phyloP scores from a whole-genome alignment of 2,329 filamentous ascomycete species.

The Exophiala alcalophila region DNA sequence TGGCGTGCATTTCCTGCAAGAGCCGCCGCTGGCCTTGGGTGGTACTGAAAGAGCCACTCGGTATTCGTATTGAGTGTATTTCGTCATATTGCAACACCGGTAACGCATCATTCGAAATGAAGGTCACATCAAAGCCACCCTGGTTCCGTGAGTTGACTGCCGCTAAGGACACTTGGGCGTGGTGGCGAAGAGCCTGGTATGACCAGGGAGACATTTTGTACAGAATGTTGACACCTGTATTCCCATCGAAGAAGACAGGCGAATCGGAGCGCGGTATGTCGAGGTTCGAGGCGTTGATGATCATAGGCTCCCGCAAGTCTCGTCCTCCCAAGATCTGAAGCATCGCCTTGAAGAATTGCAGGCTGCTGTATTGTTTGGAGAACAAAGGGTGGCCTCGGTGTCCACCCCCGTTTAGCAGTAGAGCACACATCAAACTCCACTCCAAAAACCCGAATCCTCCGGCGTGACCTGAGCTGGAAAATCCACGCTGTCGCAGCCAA shows the following conservation, averaged over 20 bases:
- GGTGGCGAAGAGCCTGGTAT: constrained; percentile 67
- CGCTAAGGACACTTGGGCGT: constrained; percentile 70
- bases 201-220: constrained; percentile 92
- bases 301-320: constrained; percentile 68
- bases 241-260: constrained; percentile 76
- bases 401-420: constrained; percentile 75
- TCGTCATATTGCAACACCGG: constrained; percentile 56
- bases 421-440: constrained; percentile 75
- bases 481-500: constrained; percentile 86
- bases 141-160: constrained; percentile 70
- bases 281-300: constrained; percentile 44
- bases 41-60: constrained; percentile 8
- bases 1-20: constrained; percentile 56
- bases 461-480: constrained; percentile 63
- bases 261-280: constrained; percentile 43
- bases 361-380: constrained; percentile 78
- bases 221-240: constrained; percentile 72
- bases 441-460: constrained; percentile 94
- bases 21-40: constrained; percentile 18
- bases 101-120: constrained; percentile 63
- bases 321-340: constrained; percentile 80
- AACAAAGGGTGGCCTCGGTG: constrained; percentile 68
- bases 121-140: constrained; percentile 80
- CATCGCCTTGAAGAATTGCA: constrained; percentile 90
- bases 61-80: constrained; percentile 39